Base-by-base conservation (phyloP, 257 asterid species). In the Gynochthodes officinalis region DNA sequence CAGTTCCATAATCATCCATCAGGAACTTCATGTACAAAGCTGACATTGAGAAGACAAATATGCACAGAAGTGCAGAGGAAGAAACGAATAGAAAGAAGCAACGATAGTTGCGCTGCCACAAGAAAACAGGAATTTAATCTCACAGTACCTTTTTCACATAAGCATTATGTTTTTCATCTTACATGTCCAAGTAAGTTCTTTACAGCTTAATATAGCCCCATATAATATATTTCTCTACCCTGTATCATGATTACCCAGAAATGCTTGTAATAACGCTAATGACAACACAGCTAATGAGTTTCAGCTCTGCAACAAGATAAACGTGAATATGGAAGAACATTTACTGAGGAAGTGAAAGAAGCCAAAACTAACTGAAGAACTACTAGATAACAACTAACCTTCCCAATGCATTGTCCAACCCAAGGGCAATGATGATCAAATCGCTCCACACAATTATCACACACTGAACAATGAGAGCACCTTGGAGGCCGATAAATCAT, bases 391-490 rank as follows among this genome's bases (percentile, higher is more conserved):
- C 30, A 63, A 71, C 81, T 63, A 71, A 89, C 97, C 92, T 84
- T 88, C 52, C 95, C 96, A 9, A 89, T 88, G 77, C 97, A 89
- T 74, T 91, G 96, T 48, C 96, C 96, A 23, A 88, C 90, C 93
- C 96, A 91, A 37, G 95, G 96, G 83, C 97, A 91, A 77, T 91
- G 97, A 76, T 89, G 95, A 81, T 91, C 97, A 39, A 89, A 91
- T 50, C 90, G 86, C 73, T 91, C 96, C 39, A 89, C 95, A 67
- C 96, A 91, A 80, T 91, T 86, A 80, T 91, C 85, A 75, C 96
- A 91, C 67, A 91, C 84, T 0, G 95, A 89, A 77, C 96, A 91
- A 70, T 89, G 95, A 71, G 97, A 89, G 84, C 97, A 90, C 57
- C 97, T 74, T 48, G 97, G 97, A 54, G 96, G 96, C 33, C 95